Base-by-base conservation (phyloP, 202 grass and related monocot species). In the Dendrocalamus latiflorus region DNA sequence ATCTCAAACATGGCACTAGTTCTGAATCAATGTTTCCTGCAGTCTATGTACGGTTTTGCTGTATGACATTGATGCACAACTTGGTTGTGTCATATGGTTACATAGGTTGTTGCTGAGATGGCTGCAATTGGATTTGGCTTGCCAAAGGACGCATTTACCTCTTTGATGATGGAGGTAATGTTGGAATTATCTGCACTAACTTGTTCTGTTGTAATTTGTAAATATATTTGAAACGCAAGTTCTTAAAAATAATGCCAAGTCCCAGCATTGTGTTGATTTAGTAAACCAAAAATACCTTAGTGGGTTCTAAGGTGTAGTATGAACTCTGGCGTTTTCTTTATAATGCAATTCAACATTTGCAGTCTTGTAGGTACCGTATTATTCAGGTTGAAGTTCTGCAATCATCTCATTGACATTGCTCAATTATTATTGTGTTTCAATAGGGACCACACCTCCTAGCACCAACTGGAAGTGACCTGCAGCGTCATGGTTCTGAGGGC, bases 361-460 rank as follows among this genome's bases (percentile, higher is more conserved):
- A 68, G 51, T 74, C 13, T 16, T 59, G 38, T 30, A 72, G 6
- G 26, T 68, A 36, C 34, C 5, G 34, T 36, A 34, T 66, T 72
- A 36, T 47, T 84, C 24, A 44, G 10, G 10, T 75, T 51, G 41
- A 79, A 70, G 62, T 36, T 73, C 18, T 53, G 9, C 38, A 8
- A 37, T 51, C 20, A 30, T 74, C 68, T 20, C 6, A 66, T 45
- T 83, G 73, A 16, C 18, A 68, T 60, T 69, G 53, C 12, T 85
- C 18, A 70, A 44, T 76, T 61, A 39, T 75, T 44, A 2, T 64
- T 66, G 34, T 65, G 53, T 69, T 73, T 17, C 38, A 17, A 84
- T 62, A 99, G 96, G 96, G 96, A 56, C 96, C 96, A 38, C 96
- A 99, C 57, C 91, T 99, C 69, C 89, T 99, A 74, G 91, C 96